Percentiles rank a stretch among this genome's conserved stretches.
These are phyloP conservation scores for Reutealis trisperma DNA, from an alignment of 345 rosid species.

Conservation along the genomic window DNA sequence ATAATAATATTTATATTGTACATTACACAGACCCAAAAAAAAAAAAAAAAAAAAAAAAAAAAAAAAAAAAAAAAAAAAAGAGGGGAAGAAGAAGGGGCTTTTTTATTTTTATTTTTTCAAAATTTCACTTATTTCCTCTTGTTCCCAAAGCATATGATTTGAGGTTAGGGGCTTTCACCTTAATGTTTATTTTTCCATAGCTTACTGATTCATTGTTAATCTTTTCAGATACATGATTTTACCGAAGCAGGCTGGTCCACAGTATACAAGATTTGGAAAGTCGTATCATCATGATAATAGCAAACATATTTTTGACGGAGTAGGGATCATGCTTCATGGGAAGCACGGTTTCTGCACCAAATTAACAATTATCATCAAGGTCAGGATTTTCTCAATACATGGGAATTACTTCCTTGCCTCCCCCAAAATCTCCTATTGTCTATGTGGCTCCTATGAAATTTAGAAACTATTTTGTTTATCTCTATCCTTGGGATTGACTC, in stretches of 20 bases:
- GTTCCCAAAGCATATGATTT: background rate
- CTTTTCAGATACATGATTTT: conserved; percentile 50
- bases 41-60: no score
- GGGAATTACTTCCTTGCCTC: background rate
- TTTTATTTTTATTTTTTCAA: no score
- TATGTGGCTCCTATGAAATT: background rate
- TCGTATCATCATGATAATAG: conserved; percentile 9
- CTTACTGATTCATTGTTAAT: conserved; percentile 9
- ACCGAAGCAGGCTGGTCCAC: conserved; percentile 28
- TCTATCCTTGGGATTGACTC: background rate
- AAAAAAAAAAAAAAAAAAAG: no score
- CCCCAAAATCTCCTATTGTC: background rate
- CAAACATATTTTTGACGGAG: conserved; percentile 40
- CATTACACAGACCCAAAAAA: no score
- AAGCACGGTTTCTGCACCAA: conserved; percentile 51
- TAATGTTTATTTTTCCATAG: background rate
- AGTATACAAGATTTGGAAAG: conserved; percentile 19
- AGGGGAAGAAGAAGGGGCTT: no score
- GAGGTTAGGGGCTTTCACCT: background rate
- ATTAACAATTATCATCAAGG: conserved; percentile 54
- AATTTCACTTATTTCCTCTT: background rate
- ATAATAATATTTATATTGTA: no score
- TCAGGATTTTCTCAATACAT: conserved; percentile 12
- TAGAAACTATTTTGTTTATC: background rate
- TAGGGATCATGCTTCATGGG: conserved; percentile 66